Evolutionary conservation across 495 filamentous ascomycete species (phyloP), one percentile per base, ranked within the genome.

Genomic region (Aspergillus bridgeri): DNA sequence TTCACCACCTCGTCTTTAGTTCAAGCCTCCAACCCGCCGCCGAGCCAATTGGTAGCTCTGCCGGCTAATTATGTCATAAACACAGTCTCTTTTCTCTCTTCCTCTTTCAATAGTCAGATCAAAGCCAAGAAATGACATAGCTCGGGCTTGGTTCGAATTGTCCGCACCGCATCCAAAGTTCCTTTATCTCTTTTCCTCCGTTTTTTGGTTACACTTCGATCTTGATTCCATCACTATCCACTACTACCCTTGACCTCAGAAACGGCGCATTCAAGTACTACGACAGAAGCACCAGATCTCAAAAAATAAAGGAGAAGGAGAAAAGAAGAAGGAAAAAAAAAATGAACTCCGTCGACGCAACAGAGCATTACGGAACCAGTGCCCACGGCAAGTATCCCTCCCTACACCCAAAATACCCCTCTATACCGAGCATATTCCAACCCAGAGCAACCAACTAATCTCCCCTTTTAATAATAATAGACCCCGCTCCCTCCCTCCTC

Each of bases 271-370:
- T n/a, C n/a, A n/a, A n/a, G n/a, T n/a, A n/a, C n/a, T n/a, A n/a
- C n/a, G n/a, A n/a, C n/a, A n/a, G n/a, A n/a, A n/a, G n/a, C n/a
- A n/a, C n/a, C n/a, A n/a, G n/a, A n/a, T n/a, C 38, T 42, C 48
- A 43, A 9, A 50, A 23, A n/a, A 29, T 29, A 29, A 29, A 7
- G 6, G 3, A 13, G 13, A 13, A 50, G 6, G 17, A 33, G n/a
- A 6, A 0, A 50, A 7, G 2, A 5, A n/a, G 29, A 6, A n/a
- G 29, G 3, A 8, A 50, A 20, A 8, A 38, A 59, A 86, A 61
- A 66, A 96, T 93, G 91, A 89, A 94, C 75, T 82, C 85, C 53
- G 87, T 96, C 66, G 92, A 96, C 77, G 91, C 88, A 63, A 93
- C 92, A 59, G 86, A 90, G 63, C 90, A 94, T 73, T 89, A 90